Evolutionary conservation across 495 filamentous ascomycete species (phyloP).

Genomic region (Cenococcum geophilum): DNA sequence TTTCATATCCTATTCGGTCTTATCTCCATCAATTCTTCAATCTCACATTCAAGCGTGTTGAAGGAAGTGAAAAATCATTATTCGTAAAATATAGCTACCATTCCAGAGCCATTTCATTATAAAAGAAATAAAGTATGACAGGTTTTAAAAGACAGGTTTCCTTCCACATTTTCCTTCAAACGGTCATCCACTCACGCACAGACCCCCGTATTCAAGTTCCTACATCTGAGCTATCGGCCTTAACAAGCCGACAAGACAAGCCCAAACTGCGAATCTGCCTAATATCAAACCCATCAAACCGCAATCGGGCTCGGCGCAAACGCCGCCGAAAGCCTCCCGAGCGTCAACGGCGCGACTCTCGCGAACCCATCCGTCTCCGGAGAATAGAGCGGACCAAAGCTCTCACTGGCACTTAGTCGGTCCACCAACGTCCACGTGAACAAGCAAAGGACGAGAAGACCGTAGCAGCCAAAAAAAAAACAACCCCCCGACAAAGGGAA

Average conservation of each 20-base stretch:
- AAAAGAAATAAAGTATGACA: no score
- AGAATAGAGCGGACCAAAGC: conserved; percentile 25
- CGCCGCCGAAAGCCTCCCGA: conserved; percentile 9
- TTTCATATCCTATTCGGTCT: no score
- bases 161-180: no score
- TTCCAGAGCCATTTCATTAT: no score
- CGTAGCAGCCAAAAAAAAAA: background rate
- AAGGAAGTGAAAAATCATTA: no score
- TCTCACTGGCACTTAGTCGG: conserved; percentile 12
- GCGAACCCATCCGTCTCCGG: conserved; percentile 6
- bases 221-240: no score
- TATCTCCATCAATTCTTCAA: no score
- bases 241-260: background rate
- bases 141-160: no score
- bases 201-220: no score
- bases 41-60: no score
- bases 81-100: no score
- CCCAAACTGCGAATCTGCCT: background rate
- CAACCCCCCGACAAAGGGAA: background rate
- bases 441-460: background rate
- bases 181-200: no score
- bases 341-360: conserved; percentile 16
- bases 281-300: background rate
- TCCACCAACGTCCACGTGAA: background rate
- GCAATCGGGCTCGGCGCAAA: background rate